Evolutionary conservation across 2,329 filamentous ascomycete genomes (phyloP), one percentile per base, ranked within the genome.

Genomic region (Fusarium sp.): DNA sequence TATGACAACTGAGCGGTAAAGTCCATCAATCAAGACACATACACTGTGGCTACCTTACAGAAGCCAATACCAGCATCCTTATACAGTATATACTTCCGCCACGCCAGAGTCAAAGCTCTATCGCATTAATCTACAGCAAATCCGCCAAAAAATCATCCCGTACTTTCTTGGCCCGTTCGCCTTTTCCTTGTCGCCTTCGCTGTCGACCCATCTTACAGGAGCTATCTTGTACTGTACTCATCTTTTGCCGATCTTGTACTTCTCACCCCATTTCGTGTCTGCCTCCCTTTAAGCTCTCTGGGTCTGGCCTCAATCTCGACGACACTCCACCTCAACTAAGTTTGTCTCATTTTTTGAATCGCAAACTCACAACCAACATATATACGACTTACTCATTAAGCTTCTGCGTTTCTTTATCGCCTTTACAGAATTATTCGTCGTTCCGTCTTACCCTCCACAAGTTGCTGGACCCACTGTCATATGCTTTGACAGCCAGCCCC

Each of bases 261-360:
- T 58, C 59, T 49, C 53, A 68, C 45, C 53, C 51, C 58, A 55
- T 50, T 51, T 68, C 34, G 49, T 54, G 20, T 6, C n/a, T 38
- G n/a, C 49, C 14, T 54, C 45, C 47, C 51, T 60, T 71, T 57
- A 67, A 71, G 46, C 62, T 64, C 50, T 24, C 54, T 62, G 47
- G 53, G 68, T 63, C 67, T 72, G 47, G 30, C 55, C 47, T 71
- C 73, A 66, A 75, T 66, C 66, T 73, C 66, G 72, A 64, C 70
- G 64, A 73, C 72, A 73, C 64, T 69, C 71, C 73, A 75, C 66
- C 63, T 72, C 63, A 29, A 32, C 50, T 54, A 67, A 57, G 30
- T 50, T 60, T 49, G 59, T 66, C 24, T 45, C 43, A 44, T 50
- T 53, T 38, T 38, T 58, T 61, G 42, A 47, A 57, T 70, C 47